Conservation (phyloP, 1,284 basidiomycete genomes). For the Wolfiporia cocos region DNA sequence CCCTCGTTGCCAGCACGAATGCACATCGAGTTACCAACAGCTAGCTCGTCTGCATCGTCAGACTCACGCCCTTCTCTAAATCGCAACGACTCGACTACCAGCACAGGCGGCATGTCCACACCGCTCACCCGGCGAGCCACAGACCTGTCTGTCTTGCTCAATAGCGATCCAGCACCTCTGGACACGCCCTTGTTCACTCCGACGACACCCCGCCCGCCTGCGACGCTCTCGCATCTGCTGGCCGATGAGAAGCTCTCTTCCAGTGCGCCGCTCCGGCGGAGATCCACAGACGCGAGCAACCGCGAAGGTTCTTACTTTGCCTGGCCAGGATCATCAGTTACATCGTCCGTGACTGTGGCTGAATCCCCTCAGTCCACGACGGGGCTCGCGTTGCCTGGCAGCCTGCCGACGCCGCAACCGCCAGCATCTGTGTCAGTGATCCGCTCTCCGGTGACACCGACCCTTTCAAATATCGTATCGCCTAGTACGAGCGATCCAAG, state of each 20-base stretch:
- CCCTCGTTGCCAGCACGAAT: constrained; percentile 24
- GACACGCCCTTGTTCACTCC: constrained; percentile 35
- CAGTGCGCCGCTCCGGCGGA: constrained; percentile 24
- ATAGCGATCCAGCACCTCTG: constrained; percentile 40
- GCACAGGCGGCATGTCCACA: constrained; percentile 14
- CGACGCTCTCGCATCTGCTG: constrained; percentile 48
- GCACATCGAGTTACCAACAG: constrained; percentile 21
- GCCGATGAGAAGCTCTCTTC: constrained; percentile 30
- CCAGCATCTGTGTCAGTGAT: constrained; percentile 1
- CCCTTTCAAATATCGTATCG: constrained; percentile 15
- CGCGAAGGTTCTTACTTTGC: constrained; percentile 22
- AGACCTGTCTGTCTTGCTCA: constrained; percentile 64
- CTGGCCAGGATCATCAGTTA: constrained; percentile 8
- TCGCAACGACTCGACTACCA: constrained; percentile 11
- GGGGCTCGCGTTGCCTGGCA: constrained; percentile 16
- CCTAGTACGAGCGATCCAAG: neutral
- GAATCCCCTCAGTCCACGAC: constrained; percentile 4
- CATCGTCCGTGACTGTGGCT: neutral
- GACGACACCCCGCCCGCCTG: constrained; percentile 27
- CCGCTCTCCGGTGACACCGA: constrained; percentile 6
- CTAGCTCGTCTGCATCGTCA: constrained; percentile 9
- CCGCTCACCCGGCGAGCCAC: constrained; percentile 57
- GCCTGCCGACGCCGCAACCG: constrained; percentile 5
- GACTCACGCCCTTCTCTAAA: constrained; percentile 14
- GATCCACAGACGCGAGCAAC: constrained; percentile 13